These are phyloP conservation scores for Camelina hispida DNA, from an alignment of 345 rosid species.

Conservation along the genomic window DNA sequence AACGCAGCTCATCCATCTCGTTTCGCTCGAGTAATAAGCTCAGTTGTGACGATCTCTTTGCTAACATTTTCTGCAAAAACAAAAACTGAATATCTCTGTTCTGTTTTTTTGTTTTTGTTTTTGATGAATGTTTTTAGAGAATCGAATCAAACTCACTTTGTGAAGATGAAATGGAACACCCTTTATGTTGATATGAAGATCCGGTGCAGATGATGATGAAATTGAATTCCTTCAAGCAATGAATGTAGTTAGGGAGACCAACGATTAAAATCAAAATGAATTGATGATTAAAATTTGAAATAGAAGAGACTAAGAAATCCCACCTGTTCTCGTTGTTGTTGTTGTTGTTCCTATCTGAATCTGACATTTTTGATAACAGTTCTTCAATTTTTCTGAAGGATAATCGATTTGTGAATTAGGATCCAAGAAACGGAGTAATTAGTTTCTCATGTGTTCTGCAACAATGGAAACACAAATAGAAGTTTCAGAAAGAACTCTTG, in stretches of 20 bases:
- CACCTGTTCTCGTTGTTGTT: conserved; percentile 25
- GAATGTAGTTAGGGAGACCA: neutral
- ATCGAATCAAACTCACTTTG: conserved; percentile 50
- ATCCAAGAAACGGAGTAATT: conserved; percentile 17
- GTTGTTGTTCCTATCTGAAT: conserved; percentile 14
- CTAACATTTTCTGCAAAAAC: conserved; percentile 57
- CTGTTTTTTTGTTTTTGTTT: too few relatives aligned
- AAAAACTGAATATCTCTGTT: neutral
- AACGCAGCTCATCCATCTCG: conserved; percentile 40
- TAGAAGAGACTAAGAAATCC: conserved; percentile 21
- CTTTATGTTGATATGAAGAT: conserved; percentile 45
- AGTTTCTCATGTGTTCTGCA: conserved; percentile 19
- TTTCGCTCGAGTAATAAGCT: conserved; percentile 53
- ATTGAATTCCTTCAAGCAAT: conserved; percentile 49
- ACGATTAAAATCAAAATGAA: neutral
- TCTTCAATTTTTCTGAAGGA: conserved; percentile 6
- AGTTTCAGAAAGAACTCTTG: neutral
- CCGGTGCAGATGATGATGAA: conserved; percentile 41
- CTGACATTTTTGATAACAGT: conserved; percentile 23
- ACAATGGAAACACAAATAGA: conserved; percentile 22
- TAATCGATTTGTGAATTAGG: neutral
- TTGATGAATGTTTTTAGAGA: neutral
- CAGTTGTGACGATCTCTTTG: conserved; percentile 67
- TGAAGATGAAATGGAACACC: conserved; percentile 51
- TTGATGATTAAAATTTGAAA: neutral